Conservation (phyloP, 2,329 filamentous ascomycete genomes). For the Exophiala viscosa region DNA sequence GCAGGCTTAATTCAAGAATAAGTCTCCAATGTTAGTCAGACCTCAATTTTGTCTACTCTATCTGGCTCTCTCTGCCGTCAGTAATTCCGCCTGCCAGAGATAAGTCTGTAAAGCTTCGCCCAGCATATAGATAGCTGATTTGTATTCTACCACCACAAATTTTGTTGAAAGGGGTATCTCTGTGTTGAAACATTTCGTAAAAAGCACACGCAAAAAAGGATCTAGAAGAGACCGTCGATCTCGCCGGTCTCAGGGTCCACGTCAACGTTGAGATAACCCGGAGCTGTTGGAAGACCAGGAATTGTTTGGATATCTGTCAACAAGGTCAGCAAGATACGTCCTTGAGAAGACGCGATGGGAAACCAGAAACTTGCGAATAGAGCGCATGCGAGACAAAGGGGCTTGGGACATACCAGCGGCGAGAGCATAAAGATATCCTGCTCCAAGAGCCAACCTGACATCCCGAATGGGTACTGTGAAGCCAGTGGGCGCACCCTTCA, state of each 20-base stretch:
- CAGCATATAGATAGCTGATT: background rate
- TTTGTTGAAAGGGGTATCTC: slow-evolving; percentile 11
- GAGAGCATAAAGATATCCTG: slow-evolving; percentile 89
- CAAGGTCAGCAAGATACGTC: background rate
- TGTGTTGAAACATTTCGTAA: slow-evolving; percentile 9
- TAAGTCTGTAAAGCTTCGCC: too few relatives aligned
- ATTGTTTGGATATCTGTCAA: slow-evolving; percentile 82
- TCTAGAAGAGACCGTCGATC: slow-evolving; percentile 79
- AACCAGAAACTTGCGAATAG: background rate
- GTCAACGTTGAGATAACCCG: slow-evolving; percentile 92
- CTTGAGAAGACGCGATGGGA: background rate
- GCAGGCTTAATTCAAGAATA: too few relatives aligned
- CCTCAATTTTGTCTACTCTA: too few relatives aligned
- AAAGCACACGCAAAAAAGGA: background rate
- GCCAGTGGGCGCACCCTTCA: slow-evolving; percentile 92
- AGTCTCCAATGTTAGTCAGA: too few relatives aligned
- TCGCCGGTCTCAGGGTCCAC: slow-evolving; percentile 76
- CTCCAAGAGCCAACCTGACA: slow-evolving; percentile 88
- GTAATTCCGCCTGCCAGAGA: too few relatives aligned
- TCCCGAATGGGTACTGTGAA: slow-evolving; percentile 95
- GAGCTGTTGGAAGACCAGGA: slow-evolving; percentile 88
- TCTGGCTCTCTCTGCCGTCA: too few relatives aligned
- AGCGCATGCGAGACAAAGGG: background rate
- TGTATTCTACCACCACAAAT: slow-evolving; percentile 1
- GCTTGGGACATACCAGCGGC: slow-evolving; percentile 58